phyloP scores from a whole-genome alignment of 1,139 yeast species.

The Kurtzmaniella quercitrusa region DNA sequence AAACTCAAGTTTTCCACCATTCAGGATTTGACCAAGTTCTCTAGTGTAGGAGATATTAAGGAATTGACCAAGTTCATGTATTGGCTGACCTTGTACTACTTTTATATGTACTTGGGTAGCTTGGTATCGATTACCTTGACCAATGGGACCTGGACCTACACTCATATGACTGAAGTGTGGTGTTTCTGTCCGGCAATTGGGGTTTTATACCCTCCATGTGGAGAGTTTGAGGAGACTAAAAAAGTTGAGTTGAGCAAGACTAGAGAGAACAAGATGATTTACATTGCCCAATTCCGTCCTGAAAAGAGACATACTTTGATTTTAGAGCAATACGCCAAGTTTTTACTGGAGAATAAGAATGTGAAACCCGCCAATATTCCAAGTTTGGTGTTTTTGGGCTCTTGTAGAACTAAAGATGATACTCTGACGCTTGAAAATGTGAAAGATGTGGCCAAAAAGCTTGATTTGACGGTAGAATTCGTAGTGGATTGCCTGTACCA shows the following conservation, averaged over 20 bases:
- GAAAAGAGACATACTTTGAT: constrained; percentile 86
- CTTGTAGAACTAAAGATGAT: constrained; percentile 73
- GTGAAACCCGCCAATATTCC: constrained; percentile 27
- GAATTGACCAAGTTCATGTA: constrained; percentile 52
- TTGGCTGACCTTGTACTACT: constrained; percentile 61
- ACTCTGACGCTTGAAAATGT: constrained; percentile 53
- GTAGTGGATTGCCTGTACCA: constrained; percentile 73
- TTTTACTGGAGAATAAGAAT: constrained; percentile 25
- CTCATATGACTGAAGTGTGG: constrained; percentile 70
- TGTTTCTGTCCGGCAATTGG: constrained; percentile 31
- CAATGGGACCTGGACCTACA: constrained; percentile 89
- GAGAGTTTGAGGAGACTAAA: constrained; percentile 20
- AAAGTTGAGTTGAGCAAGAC: constrained; percentile 7
- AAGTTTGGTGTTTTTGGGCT: constrained; percentile 72
- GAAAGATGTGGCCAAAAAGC: constrained; percentile 39
- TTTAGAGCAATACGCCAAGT: constrained; percentile 56
- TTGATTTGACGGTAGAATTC: constrained; percentile 55
- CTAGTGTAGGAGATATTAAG: constrained; percentile 16
- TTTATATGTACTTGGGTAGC: constrained; percentile 66
- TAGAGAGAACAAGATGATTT: constrained; percentile 59
- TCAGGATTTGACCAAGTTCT: constrained; percentile 9
- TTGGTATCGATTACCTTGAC: constrained; percentile 65
- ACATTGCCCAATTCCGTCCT: constrained; percentile 91
- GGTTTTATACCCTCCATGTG: constrained; percentile 84
- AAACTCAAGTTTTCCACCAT: constrained; percentile 42